These are phyloP conservation scores for Stagonosporopsis cucurbitacearum DNA, from an alignment of 2,329 filamentous ascomycete genomes.

Conservation along the genomic window DNA sequence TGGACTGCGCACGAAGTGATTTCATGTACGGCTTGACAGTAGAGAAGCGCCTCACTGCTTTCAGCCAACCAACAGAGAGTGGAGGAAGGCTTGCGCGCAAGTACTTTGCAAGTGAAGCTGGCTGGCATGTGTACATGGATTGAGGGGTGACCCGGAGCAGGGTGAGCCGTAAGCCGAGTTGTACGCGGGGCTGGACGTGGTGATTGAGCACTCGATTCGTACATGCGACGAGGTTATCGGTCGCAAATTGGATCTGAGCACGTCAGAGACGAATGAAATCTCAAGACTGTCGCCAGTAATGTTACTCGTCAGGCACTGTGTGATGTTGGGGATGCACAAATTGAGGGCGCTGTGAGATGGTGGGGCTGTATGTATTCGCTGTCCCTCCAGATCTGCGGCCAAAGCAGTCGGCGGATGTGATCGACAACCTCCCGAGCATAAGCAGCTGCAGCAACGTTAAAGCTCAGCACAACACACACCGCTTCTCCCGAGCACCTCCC, in stretches of 20 bases:
- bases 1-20: conserved; percentile 62
- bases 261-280: neutral
- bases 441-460: conserved; percentile 28
- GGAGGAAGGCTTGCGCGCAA: conserved; percentile 64
- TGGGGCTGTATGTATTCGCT: conserved; percentile 29
- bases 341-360: conserved; percentile 16
- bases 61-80: conserved; percentile 70
- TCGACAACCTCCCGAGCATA: conserved; percentile 25
- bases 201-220: conserved; percentile 15
- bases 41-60: conserved; percentile 63
- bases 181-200: conserved; percentile 1
- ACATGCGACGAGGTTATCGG: neutral
- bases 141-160: conserved; percentile 39
- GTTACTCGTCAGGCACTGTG: conserved; percentile 9
- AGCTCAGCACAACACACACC: conserved; percentile 25
- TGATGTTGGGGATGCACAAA: conserved; percentile 10
- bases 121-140: conserved; percentile 69
- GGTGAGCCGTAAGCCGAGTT: conserved; percentile 5
- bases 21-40: conserved; percentile 64
- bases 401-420: conserved; percentile 26
- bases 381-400: conserved; percentile 28
- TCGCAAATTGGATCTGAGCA: neutral
- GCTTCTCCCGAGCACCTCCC: conserved; percentile 32
- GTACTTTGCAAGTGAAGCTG: conserved; percentile 62
- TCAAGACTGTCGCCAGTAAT: conserved; percentile 1